Percentiles rank a stretch among this genome's conserved stretches.
Conservation (phyloP, 2,329 filamentous ascomycete species). For the Ceratocystis eucalypticola region DNA sequence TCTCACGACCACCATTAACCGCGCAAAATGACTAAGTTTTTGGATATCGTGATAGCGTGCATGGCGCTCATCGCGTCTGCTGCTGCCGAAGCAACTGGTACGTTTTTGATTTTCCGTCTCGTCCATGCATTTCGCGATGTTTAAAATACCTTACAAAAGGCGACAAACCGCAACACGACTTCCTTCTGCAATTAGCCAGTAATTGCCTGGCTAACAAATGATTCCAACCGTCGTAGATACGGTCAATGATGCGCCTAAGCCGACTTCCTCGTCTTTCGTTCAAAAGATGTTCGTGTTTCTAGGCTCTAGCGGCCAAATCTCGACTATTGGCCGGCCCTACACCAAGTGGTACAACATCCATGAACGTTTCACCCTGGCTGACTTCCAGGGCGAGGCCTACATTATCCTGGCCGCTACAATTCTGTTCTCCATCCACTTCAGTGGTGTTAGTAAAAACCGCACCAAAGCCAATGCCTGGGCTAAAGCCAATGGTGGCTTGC, state of each 20-base stretch:
- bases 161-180: background rate
- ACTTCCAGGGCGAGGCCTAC: slow-evolving; percentile 79
- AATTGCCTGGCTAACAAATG: background rate
- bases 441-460: slow-evolving; percentile 69
- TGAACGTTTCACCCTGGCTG: slow-evolving; percentile 69
- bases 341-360: slow-evolving; percentile 96
- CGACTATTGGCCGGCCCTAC: slow-evolving; percentile 47
- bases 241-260: slow-evolving; percentile 5
- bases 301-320: slow-evolving; percentile 26
- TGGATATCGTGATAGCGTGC: slow-evolving; percentile 15
- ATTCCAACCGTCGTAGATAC: background rate
- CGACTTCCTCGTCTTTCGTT: slow-evolving; percentile 10
- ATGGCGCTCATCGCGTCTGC: slow-evolving; percentile 16
- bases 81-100: slow-evolving; percentile 15
- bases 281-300: slow-evolving; percentile 12
- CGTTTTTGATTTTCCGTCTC: background rate
- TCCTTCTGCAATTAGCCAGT: background rate
- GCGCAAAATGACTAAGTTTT: slow-evolving; percentile 16
- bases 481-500: slow-evolving; percentile 53
- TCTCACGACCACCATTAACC: slow-evolving; percentile 1
- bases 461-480: slow-evolving; percentile 71
- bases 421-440: slow-evolving; percentile 64
- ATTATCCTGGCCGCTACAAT: slow-evolving; percentile 63
- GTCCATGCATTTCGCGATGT: background rate
- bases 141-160: background rate